These are phyloP conservation scores for Leptographium procerum DNA, from an alignment of 2,329 filamentous ascomycete genomes.

Conservation along the genomic window DNA sequence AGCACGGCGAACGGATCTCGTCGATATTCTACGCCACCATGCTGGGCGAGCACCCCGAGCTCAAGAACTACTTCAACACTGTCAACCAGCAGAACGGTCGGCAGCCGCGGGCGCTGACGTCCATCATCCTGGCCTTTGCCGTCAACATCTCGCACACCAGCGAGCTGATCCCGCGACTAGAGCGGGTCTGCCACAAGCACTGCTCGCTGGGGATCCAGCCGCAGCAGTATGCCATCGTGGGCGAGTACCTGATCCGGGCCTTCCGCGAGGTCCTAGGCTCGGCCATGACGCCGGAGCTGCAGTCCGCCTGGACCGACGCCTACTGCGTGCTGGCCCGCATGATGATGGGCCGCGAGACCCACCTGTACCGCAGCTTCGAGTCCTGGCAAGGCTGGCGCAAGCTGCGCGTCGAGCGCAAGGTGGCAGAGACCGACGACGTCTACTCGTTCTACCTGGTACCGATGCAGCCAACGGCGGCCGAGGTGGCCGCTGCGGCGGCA, in stretches of 20 bases:
- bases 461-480: slow-evolving; percentile 6
- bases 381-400: slow-evolving; percentile 56
- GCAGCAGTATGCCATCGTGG: slow-evolving; percentile 61
- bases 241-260: slow-evolving; percentile 54
- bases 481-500: neutral
- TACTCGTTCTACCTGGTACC: slow-evolving; percentile 61
- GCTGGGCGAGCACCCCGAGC: slow-evolving; percentile 50
- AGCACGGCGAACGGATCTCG: slow-evolving; percentile 58
- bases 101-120: slow-evolving; percentile 50
- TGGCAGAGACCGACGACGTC: slow-evolving; percentile 55
- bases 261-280: slow-evolving; percentile 57
- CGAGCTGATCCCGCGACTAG: slow-evolving; percentile 40
- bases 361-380: slow-evolving; percentile 50
- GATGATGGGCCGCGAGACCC: slow-evolving; percentile 54
- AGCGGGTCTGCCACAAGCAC: slow-evolving; percentile 60
- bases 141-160: slow-evolving; percentile 54
- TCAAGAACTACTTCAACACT: slow-evolving; percentile 61
- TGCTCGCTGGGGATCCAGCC: slow-evolving; percentile 56
- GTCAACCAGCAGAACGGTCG: slow-evolving; percentile 52
- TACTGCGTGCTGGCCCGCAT: slow-evolving; percentile 65
- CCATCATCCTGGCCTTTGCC: slow-evolving; percentile 59
- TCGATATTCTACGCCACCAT: slow-evolving; percentile 62
- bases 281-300: slow-evolving; percentile 51
- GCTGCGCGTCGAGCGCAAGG: slow-evolving; percentile 54
- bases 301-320: slow-evolving; percentile 57